Conservation (phyloP, 2,329 filamentous ascomycete genomes). For the Cryphonectria japonica region DNA sequence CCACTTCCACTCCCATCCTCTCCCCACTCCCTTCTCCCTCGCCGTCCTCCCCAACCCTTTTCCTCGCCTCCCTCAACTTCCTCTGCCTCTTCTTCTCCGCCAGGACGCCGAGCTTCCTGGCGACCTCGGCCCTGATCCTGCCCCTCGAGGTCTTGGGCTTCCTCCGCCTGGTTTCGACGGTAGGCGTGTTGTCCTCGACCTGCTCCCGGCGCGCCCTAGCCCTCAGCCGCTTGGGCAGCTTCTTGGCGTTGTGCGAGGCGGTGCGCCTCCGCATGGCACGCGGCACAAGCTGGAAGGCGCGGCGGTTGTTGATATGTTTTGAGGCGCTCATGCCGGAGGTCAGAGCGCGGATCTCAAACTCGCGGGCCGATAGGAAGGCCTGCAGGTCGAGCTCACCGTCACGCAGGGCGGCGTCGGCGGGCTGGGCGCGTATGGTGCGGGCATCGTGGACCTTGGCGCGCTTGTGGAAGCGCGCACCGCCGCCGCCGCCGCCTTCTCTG, state of each 20-base stretch:
- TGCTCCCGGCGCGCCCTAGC: constrained; percentile 73
- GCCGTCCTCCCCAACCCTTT: constrained; percentile 33
- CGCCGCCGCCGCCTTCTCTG: constrained; percentile 33
- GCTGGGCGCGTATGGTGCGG: constrained; percentile 55
- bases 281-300: constrained; percentile 91
- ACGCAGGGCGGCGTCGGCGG: constrained; percentile 54
- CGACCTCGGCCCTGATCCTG: constrained; percentile 74
- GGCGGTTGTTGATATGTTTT: constrained; percentile 62
- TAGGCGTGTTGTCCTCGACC: constrained; percentile 88
- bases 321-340: constrained; percentile 80
- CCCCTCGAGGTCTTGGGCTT: constrained; percentile 62
- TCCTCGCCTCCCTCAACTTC: constrained; percentile 41
- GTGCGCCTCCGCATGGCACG: constrained; percentile 82
- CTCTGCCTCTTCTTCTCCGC: constrained; percentile 58
- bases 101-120: constrained; percentile 69
- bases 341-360: constrained; percentile 86
- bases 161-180: constrained; percentile 66
- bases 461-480: constrained; percentile 41
- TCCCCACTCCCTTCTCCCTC: constrained; percentile 24
- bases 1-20: constrained; percentile 30
- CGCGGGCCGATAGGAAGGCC: constrained; percentile 80
- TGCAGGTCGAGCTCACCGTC: constrained; percentile 85
- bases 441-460: constrained; percentile 52
- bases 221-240: constrained; percentile 78
- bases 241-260: constrained; percentile 92